Percentiles rank a stretch among this genome's conserved stretches.
Conservation (phyloP, 2,329 filamentous ascomycete genomes). For the Nemania serpens region DNA sequence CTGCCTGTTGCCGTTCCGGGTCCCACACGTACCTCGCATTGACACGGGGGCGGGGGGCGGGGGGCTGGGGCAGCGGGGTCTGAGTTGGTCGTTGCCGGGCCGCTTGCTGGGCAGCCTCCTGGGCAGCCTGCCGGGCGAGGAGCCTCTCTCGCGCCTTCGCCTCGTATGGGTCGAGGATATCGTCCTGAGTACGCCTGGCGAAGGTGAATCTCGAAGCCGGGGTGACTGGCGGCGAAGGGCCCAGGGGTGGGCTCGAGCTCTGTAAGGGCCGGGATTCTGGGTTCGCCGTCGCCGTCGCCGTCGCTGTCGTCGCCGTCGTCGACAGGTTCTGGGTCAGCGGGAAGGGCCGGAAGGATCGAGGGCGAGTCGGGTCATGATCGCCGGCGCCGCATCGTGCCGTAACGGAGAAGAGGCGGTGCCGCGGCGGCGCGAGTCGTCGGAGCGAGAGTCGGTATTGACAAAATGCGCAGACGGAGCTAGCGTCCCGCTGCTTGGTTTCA, state of each 20-base stretch:
- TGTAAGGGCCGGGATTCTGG: too few relatives aligned
- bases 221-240: too few relatives aligned
- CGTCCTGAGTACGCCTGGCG: neutral
- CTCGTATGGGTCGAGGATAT: constrained; percentile 29
- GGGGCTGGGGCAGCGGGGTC: too few relatives aligned
- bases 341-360: too few relatives aligned
- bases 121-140: constrained; percentile 27
- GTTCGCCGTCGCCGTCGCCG: too few relatives aligned
- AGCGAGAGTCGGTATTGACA: constrained; percentile 20
- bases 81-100: too few relatives aligned
- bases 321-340: too few relatives aligned
- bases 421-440: neutral
- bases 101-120: too few relatives aligned
- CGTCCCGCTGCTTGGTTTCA: constrained; percentile 33
- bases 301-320: too few relatives aligned
- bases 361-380: too few relatives aligned
- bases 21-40: constrained; percentile 29
- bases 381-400: neutral
- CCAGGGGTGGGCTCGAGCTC: too few relatives aligned
- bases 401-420: constrained; percentile 2
- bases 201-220: too few relatives aligned
- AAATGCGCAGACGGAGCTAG: constrained; percentile 36
- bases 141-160: constrained; percentile 32
- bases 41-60: neutral
- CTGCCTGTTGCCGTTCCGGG: constrained; percentile 23